A percentile compares a stretch with the other conserved stretches of the same genome.
These are phyloP conservation scores for Tephrocybe rancida DNA, from an alignment of 768 basidiomycete species.

Conservation along the genomic window DNA sequence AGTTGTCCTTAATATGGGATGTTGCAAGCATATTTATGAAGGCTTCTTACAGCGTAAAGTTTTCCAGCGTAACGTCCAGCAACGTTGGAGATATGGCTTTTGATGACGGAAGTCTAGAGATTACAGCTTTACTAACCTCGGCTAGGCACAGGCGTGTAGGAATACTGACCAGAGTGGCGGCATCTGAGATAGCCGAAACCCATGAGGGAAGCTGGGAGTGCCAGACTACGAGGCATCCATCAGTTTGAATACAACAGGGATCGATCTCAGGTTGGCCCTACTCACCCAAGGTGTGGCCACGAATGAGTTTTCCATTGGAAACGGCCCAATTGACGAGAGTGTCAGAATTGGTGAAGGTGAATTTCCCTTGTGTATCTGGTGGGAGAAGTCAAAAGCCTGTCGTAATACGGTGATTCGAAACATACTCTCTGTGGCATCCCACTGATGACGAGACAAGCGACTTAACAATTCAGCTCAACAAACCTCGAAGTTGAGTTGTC, in stretches of 20 bases:
- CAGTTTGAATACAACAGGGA: not conserved
- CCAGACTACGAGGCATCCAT: constrained; percentile 25
- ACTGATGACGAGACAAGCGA: constrained; percentile 18
- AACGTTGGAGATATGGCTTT: constrained; percentile 48
- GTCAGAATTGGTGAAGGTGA: constrained; percentile 35
- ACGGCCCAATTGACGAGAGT: constrained; percentile 43
- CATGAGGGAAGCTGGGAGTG: constrained; percentile 44
- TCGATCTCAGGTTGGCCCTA: not conserved
- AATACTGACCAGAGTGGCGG: constrained; percentile 34
- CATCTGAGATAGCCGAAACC: constrained; percentile 41
- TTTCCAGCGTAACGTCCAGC: constrained; percentile 49
- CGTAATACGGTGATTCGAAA: not conserved
- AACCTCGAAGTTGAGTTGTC: no score
- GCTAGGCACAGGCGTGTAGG: not conserved
- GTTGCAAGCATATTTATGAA: not conserved
- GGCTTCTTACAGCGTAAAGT: constrained; percentile 34
- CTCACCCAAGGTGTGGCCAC: constrained; percentile 41
- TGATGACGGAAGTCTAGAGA: constrained; percentile 40
- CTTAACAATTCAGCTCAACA: no score
- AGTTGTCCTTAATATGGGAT: not conserved
- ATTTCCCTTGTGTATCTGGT: constrained; percentile 27
- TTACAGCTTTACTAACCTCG: not conserved
- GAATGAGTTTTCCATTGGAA: constrained; percentile 42
- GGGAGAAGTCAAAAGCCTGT: not conserved
- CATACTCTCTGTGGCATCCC: constrained; percentile 40